Evolutionary conservation across 768 basidiomycete species (phyloP).

Genomic region (Amylocystis lapponica): DNA sequence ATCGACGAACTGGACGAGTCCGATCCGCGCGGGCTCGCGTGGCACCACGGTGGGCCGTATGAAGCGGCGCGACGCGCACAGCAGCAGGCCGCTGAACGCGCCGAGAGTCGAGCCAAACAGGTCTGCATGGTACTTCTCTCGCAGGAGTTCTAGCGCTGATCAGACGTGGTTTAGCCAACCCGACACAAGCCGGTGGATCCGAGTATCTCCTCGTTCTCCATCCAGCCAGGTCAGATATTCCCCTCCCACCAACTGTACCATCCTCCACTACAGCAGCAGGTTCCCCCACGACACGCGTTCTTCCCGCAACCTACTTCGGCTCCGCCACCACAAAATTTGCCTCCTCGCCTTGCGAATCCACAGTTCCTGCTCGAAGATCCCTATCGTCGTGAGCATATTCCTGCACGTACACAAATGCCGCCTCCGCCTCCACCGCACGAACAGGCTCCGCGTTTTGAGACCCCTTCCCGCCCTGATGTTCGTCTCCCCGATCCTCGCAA

Average conservation of each 20-base stretch:
- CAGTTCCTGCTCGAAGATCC: too few relatives aligned
- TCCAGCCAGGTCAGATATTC: slow-evolving; percentile 29
- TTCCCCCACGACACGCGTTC: too few relatives aligned
- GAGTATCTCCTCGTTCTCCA: slow-evolving; percentile 22
- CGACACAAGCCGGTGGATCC: slow-evolving; percentile 8
- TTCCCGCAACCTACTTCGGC: too few relatives aligned
- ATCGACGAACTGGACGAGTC: slow-evolving; percentile 79
- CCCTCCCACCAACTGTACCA: slow-evolving; percentile 9
- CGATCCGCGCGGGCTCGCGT: slow-evolving; percentile 54
- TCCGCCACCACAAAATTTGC: too few relatives aligned
- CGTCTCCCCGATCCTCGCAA: too few relatives aligned
- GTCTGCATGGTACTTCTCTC: neutral
- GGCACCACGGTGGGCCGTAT: slow-evolving; percentile 75
- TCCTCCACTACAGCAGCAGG: too few relatives aligned
- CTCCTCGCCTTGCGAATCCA: too few relatives aligned
- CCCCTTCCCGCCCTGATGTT: slow-evolving; percentile 2
- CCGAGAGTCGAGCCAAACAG: slow-evolving; percentile 1
- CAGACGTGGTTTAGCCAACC: neutral
- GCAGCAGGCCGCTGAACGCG: too few relatives aligned
- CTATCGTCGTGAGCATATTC: too few relatives aligned
- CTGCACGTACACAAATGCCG: neutral
- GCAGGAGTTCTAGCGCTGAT: neutral
- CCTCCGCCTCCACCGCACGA: neutral
- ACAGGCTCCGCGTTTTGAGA: slow-evolving; percentile 3
- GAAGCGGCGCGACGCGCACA: slow-evolving; percentile 29